Base-by-base conservation (phyloP, 441 rosid genomes). In the Syzygium malaccense region DNA sequence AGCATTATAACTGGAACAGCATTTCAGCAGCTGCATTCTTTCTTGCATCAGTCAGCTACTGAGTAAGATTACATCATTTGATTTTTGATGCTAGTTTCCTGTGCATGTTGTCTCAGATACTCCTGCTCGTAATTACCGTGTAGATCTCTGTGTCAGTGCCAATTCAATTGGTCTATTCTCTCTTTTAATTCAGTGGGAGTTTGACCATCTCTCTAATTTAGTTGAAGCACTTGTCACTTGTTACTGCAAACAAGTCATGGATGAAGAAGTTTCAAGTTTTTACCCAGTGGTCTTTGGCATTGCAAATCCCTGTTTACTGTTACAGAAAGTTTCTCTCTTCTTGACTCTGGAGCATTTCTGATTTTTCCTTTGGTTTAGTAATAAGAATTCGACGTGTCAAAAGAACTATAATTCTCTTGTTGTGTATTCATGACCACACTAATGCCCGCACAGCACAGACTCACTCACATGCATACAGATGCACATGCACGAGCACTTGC, bases 1-100 rank as follows among this genome's bases (percentile, higher is more conserved):
- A 98, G 99, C 88, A 98, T 98, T 60, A 88, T 94, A 15, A 92
- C 99, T 2, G 99, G 99, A 91, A 98, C 99, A 23, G 99, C 99
- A 14, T 98, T 98, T 84, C 87, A 98, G 95, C 99, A 98, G 93
- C 93, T 98, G 85, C 33, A 96, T 88, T 93, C 99, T 87, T 98
- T 98, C 91, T 94, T 98, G 92, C 96, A 96, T 90, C 98, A 98
- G 85, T 93, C 99, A 87, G 97, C 99, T 33, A 85, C 98, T 57
- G 95, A 98, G 99, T 98, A 95, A 92, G 90, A 49, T 91, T 88
- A 12, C 83, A 12, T 20, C 83, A 75, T 23, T 75, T 23, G 49
- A 20, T 41, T 33, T 68, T 68, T 3, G 9, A 37, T 11, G 51
- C 83, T 75, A 75, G 83, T 37, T 71, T 25, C 83, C 83, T 75